These are phyloP conservation scores for Neofusicoccum ribis DNA, from an alignment of 2,329 filamentous ascomycete species.

Conservation along the genomic window DNA sequence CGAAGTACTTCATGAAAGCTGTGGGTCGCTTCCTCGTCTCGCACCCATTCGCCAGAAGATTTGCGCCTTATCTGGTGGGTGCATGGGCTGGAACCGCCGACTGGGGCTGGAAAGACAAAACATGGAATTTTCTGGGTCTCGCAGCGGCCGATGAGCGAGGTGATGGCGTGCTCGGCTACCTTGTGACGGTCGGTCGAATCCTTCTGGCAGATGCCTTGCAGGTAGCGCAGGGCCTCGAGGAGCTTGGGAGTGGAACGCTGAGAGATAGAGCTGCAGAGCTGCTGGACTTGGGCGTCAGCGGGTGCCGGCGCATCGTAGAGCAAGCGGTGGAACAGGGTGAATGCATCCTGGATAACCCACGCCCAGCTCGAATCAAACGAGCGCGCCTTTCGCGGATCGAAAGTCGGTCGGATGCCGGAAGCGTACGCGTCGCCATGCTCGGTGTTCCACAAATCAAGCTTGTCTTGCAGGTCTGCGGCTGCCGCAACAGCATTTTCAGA, in stretches of 20 bases:
- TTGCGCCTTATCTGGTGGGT: not conserved
- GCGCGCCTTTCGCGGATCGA: slow-evolving; percentile 24
- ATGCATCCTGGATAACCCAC: slow-evolving; percentile 26
- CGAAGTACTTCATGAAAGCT: not conserved
- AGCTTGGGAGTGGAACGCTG: not conserved
- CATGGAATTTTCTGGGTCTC: not conserved
- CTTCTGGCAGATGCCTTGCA: not conserved
- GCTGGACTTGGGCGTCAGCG: not conserved
- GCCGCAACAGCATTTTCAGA: slow-evolving; percentile 21
- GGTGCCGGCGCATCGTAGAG: slow-evolving; percentile 10
- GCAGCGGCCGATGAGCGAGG: not conserved
- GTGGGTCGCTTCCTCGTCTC: not conserved
- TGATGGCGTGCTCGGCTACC: not conserved
- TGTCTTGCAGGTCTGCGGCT: slow-evolving; percentile 22
- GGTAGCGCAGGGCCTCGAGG: not conserved
- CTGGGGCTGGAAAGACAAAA: not conserved
- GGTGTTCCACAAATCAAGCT: slow-evolving; percentile 24
- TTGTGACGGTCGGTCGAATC: not conserved
- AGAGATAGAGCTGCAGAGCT: not conserved
- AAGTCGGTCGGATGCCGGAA: slow-evolving; percentile 24
- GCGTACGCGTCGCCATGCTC: slow-evolving; percentile 26
- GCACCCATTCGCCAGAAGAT: not conserved
- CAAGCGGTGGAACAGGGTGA: slow-evolving; percentile 23
- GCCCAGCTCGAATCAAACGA: slow-evolving; percentile 26
- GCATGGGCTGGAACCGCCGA: slow-evolving; percentile 18